Evolutionary conservation across 371 early-diverging fungal genomes (phyloP).

Genomic region (Mortierella sp.): DNA sequence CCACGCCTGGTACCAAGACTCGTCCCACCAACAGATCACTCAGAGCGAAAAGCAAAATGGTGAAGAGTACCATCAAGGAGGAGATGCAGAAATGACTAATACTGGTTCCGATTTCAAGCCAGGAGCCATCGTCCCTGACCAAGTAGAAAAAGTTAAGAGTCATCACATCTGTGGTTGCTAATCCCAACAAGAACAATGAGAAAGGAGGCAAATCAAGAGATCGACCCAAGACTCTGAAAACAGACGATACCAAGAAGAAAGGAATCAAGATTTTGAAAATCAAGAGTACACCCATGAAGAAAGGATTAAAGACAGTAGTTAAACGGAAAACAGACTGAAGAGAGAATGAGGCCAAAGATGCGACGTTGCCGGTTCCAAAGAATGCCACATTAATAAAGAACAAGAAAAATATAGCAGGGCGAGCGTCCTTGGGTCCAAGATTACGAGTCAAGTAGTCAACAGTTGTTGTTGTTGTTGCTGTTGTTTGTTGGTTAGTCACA

Average conservation of each 20-base stretch:
- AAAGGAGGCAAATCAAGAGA: constrained; percentile 85
- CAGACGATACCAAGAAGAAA: constrained; percentile 89
- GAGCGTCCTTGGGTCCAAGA: constrained; percentile 71
- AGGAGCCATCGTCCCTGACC: constrained; percentile 92
- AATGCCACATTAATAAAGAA: constrained; percentile 94
- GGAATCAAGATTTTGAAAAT: constrained; percentile 92
- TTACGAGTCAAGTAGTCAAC: constrained; percentile 45
- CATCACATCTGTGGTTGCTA: constrained; percentile 91
- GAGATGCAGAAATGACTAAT: constrained; percentile 92
- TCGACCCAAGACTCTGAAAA: constrained; percentile 80
- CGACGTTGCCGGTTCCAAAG: constrained; percentile 97
- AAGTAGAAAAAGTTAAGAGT: constrained; percentile 96
- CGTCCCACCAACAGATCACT: constrained; percentile 57
- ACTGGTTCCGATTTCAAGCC: constrained; percentile 97
- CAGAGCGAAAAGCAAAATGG: constrained; percentile 76
- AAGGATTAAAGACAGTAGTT: constrained; percentile 91
- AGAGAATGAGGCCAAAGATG: constrained; percentile 88
- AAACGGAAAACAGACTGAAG: constrained; percentile 93
- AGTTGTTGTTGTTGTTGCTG: too few species aligned
- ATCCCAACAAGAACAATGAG: constrained; percentile 84
- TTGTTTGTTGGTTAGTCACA: not conserved
- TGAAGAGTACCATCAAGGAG: constrained; percentile 86
- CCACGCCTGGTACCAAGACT: constrained; percentile 44
- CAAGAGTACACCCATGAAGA: constrained; percentile 89
- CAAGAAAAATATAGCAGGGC: constrained; percentile 82